Evolutionary conservation across 2,329 filamentous ascomycete genomes (phyloP), one percentile per base, ranked within the genome.

Genomic region (Cucurbitaria berberidis): DNA sequence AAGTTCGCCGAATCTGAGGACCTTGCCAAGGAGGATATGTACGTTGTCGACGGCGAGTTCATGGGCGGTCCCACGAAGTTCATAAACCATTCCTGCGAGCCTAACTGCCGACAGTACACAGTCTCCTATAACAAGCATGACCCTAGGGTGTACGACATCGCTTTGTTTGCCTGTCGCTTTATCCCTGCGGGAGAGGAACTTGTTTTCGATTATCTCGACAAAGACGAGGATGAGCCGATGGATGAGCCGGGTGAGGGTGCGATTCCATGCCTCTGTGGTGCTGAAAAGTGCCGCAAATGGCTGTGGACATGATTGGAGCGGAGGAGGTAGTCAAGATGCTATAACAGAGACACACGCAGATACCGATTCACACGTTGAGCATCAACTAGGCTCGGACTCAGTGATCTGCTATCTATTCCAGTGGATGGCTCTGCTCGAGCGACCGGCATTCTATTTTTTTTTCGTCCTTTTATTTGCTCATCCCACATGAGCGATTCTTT

Each of bases 81-180:
- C 73, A 89, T 93, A 71, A 95, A 95, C 64, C 90, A 95, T 71
- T 89, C 85, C 1, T 93, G 90, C 70, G 84, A 90, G 4, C 90
- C 90, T 0, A 93, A 93, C 66, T 82, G 91, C 67, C 81, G 88
- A 13, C 90, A 92, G 55, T 93, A 93, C 73, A 89, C 89, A 0
- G 85, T 91, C 1, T 88, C 90, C 1, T 89, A 89, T 45, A 90
- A 93, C 66, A 87, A 90, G 55, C 84, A 88, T 0, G 89, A 93
- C 65, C 86, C 86, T 53, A 82, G 86, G 41, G 81, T 93, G 6
- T 91, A 93, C 69, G 89, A 92, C 55, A 77, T 93, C 42, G 90
- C 89, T 0, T 82, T 93, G 54, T 93, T 93, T 65, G 89, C 90
- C 0, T 82, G 86, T 26, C 77, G 81, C 36, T 82, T 89, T 47